A percentile compares a stretch with the other conserved stretches of the same genome.
Evolutionary conservation across 805 yeast species (phyloP).

Genomic region (Huiozyma naganishii): DNA sequence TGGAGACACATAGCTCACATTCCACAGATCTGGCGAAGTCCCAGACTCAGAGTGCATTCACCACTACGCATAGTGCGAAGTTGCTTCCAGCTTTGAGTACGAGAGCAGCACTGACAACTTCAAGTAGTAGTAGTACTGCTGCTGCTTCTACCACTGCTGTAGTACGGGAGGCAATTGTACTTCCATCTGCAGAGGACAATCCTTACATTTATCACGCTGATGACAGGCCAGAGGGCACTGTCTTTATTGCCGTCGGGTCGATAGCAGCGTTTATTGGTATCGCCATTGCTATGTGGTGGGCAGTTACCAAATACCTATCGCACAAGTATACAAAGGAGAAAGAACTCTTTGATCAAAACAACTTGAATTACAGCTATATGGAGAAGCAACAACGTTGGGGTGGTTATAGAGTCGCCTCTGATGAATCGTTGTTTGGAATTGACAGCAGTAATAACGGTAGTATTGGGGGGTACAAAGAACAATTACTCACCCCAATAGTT

Average conservation of each 20-base stretch:
- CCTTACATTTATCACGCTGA: conserved; percentile 48
- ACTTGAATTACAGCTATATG: not conserved
- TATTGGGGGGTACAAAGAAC: not conserved
- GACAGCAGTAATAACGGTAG: not conserved
- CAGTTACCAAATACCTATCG: conserved; percentile 38
- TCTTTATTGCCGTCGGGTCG: conserved; percentile 72
- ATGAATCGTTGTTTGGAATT: conserved; percentile 1
- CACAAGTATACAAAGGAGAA: conserved; percentile 39
- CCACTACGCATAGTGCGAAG: not conserved
- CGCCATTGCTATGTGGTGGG: conserved; percentile 42
- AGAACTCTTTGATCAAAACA: not conserved
- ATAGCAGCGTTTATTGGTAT: conserved; percentile 50
- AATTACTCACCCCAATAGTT: not conserved
- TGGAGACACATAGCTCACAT: not conserved
- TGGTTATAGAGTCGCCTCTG: conserved; percentile 1
- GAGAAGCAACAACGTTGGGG: not conserved
- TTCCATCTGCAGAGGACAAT: conserved; percentile 49
- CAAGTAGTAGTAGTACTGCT: not conserved
- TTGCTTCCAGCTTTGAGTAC: not conserved
- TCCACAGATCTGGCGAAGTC: not conserved
- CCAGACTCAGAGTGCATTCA: not conserved
- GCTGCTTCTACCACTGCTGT: conserved; percentile 8
- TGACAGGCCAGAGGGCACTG: conserved; percentile 58
- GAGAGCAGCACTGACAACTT: not conserved
- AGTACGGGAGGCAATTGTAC: conserved; percentile 28